These are phyloP conservation scores for Heterobasidion occidentale DNA, from an alignment of 1,284 basidiomycete species.

Conservation along the genomic window DNA sequence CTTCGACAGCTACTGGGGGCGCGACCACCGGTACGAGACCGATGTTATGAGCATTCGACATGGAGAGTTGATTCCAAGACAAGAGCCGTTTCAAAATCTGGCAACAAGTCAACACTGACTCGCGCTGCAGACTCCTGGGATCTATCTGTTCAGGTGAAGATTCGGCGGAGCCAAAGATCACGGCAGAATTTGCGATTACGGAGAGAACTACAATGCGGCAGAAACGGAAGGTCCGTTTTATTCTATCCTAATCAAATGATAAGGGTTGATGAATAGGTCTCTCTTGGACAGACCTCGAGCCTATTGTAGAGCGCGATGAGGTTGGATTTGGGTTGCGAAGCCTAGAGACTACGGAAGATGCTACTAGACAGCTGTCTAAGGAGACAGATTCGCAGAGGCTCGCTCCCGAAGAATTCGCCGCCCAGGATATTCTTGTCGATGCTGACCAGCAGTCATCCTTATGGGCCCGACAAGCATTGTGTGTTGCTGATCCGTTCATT, in stretches of 20 bases:
- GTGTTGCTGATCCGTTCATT: slow-evolving; percentile 43
- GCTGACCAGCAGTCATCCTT: slow-evolving; percentile 4
- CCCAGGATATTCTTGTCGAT: slow-evolving; percentile 7
- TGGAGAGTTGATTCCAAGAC: slow-evolving; percentile 26
- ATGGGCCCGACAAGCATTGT: slow-evolving; percentile 18
- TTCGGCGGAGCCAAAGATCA: no score
- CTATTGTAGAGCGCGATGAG: background rate
- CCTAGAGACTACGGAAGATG: background rate
- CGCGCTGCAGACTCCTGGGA: background rate
- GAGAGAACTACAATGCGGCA: no score
- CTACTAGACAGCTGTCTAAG: no score
- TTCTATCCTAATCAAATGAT: no score
- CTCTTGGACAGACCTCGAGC: background rate
- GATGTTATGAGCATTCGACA: slow-evolving; percentile 30
- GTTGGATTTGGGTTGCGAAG: background rate
- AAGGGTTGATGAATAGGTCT: no score
- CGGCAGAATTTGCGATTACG: no score
- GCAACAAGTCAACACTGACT: no score
- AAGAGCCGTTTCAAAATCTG: slow-evolving; percentile 3
- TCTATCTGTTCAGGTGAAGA: background rate
- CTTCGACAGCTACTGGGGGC: slow-evolving; percentile 35
- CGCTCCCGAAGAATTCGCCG: slow-evolving; percentile 1
- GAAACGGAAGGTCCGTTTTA: no score
- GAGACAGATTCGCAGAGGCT: slow-evolving; percentile 7
- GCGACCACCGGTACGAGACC: slow-evolving; percentile 25